phyloP scores from a whole-genome alignment of 1,284 basidiomycete species.

The Athelia sp. region DNA sequence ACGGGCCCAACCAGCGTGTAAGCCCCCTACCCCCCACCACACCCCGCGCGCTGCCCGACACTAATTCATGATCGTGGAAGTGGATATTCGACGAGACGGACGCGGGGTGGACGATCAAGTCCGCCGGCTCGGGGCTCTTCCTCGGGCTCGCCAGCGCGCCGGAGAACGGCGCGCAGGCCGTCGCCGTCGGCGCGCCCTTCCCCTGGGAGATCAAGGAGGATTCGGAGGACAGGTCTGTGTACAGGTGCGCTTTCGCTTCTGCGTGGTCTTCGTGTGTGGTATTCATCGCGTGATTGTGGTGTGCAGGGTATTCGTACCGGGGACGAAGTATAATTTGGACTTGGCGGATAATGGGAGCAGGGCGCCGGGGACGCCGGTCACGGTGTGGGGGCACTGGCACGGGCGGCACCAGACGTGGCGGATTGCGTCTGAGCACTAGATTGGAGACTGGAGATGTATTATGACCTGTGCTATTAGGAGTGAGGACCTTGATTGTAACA shows the following conservation, averaged over 20 bases:
- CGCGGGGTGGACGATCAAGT: constrained; percentile 37
- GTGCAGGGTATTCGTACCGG: constrained; percentile 19
- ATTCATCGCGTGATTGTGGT: neutral
- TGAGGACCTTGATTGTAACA: too few species aligned
- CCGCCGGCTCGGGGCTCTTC: constrained; percentile 31
- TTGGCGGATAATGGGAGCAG: constrained; percentile 27
- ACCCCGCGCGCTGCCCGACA: too few species aligned
- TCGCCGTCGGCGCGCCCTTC: constrained; percentile 28
- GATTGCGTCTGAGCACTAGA: neutral
- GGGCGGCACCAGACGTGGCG: constrained; percentile 29
- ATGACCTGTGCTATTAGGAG: too few species aligned
- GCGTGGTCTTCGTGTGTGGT: neutral
- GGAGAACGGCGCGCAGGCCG: constrained; percentile 27
- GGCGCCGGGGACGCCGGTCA: constrained; percentile 22
- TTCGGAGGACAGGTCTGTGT: constrained; percentile 24
- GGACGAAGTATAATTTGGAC: constrained; percentile 18
- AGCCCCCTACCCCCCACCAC: constrained; percentile 4
- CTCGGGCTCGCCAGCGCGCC: constrained; percentile 30
- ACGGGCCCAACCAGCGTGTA: constrained; percentile 46
- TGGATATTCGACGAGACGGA: constrained; percentile 41
- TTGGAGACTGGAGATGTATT: too few species aligned
- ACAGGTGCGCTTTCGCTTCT: constrained; percentile 22
- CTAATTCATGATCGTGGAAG: too few species aligned
- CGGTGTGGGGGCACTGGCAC: constrained; percentile 26
- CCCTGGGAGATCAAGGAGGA: constrained; percentile 40